Conservation (phyloP, 1,284 basidiomycete species). For the Apiotrichum mycotoxinovorans region DNA sequence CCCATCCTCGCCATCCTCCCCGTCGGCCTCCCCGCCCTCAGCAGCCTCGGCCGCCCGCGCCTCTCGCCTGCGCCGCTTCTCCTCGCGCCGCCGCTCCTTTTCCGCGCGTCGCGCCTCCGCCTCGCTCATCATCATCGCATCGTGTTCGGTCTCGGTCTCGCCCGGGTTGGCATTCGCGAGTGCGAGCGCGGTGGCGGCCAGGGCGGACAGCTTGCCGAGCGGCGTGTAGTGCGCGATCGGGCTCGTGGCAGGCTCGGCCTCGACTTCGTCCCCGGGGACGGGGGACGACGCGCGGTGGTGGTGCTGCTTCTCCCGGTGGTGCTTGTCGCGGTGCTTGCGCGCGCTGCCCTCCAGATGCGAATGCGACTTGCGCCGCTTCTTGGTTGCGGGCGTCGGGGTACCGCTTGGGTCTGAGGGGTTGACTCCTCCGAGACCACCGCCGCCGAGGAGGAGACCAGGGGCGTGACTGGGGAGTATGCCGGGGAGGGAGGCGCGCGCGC, state of each 20-base stretch:
- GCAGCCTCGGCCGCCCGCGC: not conserved
- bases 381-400: not conserved
- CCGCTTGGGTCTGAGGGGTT: not conserved
- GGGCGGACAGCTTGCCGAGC: not conserved
- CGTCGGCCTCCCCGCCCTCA: not conserved
- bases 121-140: not conserved
- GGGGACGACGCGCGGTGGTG: not conserved
- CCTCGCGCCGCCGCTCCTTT: not conserved
- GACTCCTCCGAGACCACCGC: not conserved
- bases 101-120: not conserved
- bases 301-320: not conserved
- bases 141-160: not conserved
- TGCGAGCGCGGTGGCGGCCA: not conserved
- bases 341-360: not conserved
- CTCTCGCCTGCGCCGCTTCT: constrained; percentile 1
- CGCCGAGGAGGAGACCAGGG: no score
- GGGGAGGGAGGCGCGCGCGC: no score
- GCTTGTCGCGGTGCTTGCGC: not conserved
- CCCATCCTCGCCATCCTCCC: not conserved
- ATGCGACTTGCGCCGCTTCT: not conserved
- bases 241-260: not conserved
- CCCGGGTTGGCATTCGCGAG: not conserved
- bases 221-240: not conserved
- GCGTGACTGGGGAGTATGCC: no score
- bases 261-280: not conserved